Conservation (phyloP, 768 basidiomycete genomes). For the Panus rudis region DNA sequence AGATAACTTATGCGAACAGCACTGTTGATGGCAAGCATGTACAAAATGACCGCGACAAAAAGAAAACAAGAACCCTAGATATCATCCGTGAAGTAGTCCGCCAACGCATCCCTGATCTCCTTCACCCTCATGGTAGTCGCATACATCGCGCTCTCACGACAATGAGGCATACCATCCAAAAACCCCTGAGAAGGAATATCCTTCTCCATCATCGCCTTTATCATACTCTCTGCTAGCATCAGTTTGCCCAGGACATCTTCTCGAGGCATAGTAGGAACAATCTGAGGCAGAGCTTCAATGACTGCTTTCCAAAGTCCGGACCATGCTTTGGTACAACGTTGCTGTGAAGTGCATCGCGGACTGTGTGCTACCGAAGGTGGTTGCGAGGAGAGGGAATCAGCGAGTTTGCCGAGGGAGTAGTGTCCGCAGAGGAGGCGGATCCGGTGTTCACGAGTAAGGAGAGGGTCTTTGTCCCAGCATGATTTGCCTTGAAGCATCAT, state of each 20-base stretch:
- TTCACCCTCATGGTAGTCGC: conserved; percentile 37
- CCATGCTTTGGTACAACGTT: conserved; percentile 40
- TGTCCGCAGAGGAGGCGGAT: conserved; percentile 47
- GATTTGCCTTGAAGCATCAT: conserved; percentile 46
- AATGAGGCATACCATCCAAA: conserved; percentile 38
- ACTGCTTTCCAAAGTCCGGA: conserved; percentile 38
- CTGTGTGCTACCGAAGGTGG: conserved; percentile 39
- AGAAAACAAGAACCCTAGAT: conserved; percentile 11
- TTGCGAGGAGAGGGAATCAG: conserved; percentile 35
- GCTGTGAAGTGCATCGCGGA: conserved; percentile 33
- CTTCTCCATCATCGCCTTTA: conserved; percentile 39
- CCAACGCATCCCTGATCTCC: conserved; percentile 40
- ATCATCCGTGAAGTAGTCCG: conserved; percentile 40
- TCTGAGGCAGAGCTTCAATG: conserved; percentile 30
- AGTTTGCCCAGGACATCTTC: conserved; percentile 40
- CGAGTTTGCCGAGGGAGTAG: conserved; percentile 39
- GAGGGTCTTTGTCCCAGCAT: conserved; percentile 40
- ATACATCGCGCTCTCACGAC: conserved; percentile 35
- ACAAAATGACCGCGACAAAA: neutral
- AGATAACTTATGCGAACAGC: too few species aligned
- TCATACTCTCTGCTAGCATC: conserved; percentile 40
- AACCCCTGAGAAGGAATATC: conserved; percentile 34
- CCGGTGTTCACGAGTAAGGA: conserved; percentile 40
- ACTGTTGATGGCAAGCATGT: neutral
- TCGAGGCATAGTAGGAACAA: conserved; percentile 31